Percentiles rank a stretch among this genome's conserved stretches.
phyloP scores from a whole-genome alignment of 305 asterid species.

The Salvia sclarea region DNA sequence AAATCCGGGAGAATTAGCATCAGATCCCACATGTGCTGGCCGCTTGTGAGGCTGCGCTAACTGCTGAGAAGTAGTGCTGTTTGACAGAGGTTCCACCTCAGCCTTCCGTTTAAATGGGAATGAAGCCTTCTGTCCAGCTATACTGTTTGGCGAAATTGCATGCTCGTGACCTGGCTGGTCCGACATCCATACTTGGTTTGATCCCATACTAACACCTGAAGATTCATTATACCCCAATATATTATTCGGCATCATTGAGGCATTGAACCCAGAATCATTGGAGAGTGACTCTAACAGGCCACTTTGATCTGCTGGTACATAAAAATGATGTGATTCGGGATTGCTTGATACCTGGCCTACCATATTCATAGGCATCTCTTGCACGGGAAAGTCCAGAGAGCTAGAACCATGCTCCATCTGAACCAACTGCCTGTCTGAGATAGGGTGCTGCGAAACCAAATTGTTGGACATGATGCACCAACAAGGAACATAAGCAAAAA shows the following conservation, averaged over 20 bases:
- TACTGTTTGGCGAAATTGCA: constrained; percentile 31
- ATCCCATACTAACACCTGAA: constrained; percentile 35
- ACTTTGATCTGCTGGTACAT: constrained; percentile 35
- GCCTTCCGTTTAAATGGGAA: constrained; percentile 78
- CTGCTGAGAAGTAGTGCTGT: constrained; percentile 44
- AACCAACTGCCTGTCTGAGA: constrained; percentile 40
- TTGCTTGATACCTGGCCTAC: constrained; percentile 33
- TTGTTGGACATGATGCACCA: constrained; percentile 31
- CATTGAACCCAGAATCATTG: constrained; percentile 30
- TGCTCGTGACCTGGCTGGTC: constrained; percentile 36
- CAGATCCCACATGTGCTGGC: constrained; percentile 42
- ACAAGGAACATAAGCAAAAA: constrained; percentile 10
- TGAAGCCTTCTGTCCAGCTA: constrained; percentile 45
- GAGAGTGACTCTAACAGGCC: constrained; percentile 34
- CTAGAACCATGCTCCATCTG: constrained; percentile 50
- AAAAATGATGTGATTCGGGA: constrained; percentile 37
- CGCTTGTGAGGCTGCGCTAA: constrained; percentile 54
- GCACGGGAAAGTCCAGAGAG: constrained; percentile 39
- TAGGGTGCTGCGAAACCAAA: constrained; percentile 31
- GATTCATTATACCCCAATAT: constrained; percentile 37
- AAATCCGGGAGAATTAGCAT: constrained; percentile 37
- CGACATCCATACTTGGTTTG: constrained; percentile 41
- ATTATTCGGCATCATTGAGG: constrained; percentile 26
- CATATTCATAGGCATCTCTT: constrained; percentile 44
- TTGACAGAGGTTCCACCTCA: constrained; percentile 47